These are phyloP conservation scores for Linderniella brevidens DNA, from an alignment of 257 asterid genomes.

Conservation along the genomic window DNA sequence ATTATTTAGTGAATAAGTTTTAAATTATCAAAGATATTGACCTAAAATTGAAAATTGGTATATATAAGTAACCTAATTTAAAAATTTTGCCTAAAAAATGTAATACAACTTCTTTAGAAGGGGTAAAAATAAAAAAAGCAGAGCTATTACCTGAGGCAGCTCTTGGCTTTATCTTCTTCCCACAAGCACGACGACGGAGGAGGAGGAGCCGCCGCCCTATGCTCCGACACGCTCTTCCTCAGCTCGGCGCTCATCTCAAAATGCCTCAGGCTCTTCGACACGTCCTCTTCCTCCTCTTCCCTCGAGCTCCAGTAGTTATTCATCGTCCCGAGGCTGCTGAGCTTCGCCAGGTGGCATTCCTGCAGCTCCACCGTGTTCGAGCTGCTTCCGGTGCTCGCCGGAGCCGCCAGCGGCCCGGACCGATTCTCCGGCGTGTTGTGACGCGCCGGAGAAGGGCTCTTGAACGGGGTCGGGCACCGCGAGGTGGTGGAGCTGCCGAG, in stretches of 20 bases:
- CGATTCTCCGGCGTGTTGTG: constrained; percentile 77
- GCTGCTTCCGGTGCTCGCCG: constrained; percentile 17
- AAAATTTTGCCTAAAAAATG: too few relatives aligned
- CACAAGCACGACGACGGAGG: constrained; percentile 20
- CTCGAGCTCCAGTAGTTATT: constrained; percentile 96
- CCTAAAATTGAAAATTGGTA: too few relatives aligned
- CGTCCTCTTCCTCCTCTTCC: constrained; percentile 95
- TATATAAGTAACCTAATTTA: too few relatives aligned
- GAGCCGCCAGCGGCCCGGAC: constrained; percentile 61
- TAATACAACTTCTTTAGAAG: too few relatives aligned
- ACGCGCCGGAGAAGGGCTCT: constrained; percentile 61
- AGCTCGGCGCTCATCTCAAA: constrained; percentile 59
- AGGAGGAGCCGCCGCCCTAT: constrained; percentile 16
- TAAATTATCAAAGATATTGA: too few relatives aligned
- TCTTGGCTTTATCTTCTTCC: constrained; percentile 76
- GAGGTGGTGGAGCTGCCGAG: constrained; percentile 85
- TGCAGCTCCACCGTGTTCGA: constrained; percentile 49
- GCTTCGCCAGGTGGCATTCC: constrained; percentile 73
- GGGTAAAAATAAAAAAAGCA: too few relatives aligned
- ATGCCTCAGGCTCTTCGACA: constrained; percentile 94
- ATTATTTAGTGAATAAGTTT: too few relatives aligned
- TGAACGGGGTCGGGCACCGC: constrained; percentile 86
- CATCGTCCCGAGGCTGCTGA: constrained; percentile 35
- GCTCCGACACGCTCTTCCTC: constrained; percentile 44
- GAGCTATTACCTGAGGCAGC: constrained; percentile 85